These are phyloP conservation scores for Rutstroemia sp. DNA, from an alignment of 2,329 filamentous ascomycete genomes.

Conservation along the genomic window DNA sequence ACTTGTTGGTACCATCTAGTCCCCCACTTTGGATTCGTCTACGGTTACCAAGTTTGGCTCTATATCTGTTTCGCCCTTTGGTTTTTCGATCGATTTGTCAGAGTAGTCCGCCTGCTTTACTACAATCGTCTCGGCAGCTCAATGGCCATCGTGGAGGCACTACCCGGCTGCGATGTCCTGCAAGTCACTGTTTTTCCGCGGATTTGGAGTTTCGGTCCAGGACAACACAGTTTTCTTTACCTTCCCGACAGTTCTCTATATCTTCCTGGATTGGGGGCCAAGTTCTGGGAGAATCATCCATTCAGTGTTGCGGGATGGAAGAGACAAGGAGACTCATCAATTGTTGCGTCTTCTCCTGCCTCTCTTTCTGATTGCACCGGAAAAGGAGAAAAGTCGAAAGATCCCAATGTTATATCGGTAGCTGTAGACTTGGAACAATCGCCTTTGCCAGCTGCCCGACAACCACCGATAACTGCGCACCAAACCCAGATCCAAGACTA, in stretches of 20 bases:
- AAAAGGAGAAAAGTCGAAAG: not conserved
- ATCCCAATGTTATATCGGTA: not conserved
- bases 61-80: constrained; percentile 36
- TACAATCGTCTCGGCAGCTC: not conserved
- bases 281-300: constrained; percentile 7
- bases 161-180: not conserved
- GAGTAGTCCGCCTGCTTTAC: constrained; percentile 31
- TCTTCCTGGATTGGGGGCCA: not conserved
- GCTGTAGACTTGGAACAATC: not conserved
- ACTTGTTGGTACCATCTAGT: constrained; percentile 30
- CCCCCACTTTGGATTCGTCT: constrained; percentile 25
- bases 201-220: not conserved
- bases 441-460: not conserved
- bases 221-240: constrained; percentile 4
- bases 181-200: not conserved
- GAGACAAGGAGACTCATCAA: not conserved
- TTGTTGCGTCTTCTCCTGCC: not conserved
- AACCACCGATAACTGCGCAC: not conserved
- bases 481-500: not conserved
- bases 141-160: not conserved
- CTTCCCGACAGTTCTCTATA: not conserved
- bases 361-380: not conserved
- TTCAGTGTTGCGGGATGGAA: constrained; percentile 6
- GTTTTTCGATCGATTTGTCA: constrained; percentile 37
- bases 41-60: constrained; percentile 31